Conservation (phyloP, 352 stramenopile genomes). For the Phytophthora pini region DNA sequence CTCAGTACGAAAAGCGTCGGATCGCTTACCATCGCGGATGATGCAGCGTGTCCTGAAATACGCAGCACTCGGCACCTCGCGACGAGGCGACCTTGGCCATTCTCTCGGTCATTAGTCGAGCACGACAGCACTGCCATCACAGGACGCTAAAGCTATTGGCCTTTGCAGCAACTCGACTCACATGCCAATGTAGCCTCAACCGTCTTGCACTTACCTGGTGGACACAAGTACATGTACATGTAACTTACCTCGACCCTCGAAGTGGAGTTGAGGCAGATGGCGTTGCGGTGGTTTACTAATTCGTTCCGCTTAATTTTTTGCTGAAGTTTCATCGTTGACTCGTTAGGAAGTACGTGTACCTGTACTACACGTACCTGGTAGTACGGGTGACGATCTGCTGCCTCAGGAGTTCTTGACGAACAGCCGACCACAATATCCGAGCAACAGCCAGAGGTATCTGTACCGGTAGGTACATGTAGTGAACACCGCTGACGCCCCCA, state of each 20-base stretch:
- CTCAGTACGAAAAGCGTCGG: slow-evolving; percentile 1
- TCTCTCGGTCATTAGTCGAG: slow-evolving; percentile 18
- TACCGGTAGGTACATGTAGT: no score
- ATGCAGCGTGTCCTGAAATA: slow-evolving; percentile 20
- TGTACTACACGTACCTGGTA: neutral
- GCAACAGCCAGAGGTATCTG: no score
- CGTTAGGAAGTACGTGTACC: neutral
- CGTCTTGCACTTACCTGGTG: neutral
- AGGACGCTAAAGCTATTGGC: neutral
- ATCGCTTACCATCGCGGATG: slow-evolving; percentile 11
- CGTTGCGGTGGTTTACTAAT: neutral
- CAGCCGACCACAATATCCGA: neutral
- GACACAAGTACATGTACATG: neutral
- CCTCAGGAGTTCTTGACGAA: slow-evolving; percentile 4
- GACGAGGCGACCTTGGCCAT: slow-evolving; percentile 6
- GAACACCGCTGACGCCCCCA: no score
- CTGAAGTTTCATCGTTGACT: slow-evolving; percentile 3
- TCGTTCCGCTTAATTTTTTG: neutral
- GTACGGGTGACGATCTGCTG: neutral
- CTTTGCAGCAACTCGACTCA: no score
- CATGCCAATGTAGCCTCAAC: neutral
- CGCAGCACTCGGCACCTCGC: slow-evolving; percentile 9
- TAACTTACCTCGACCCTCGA: neutral
- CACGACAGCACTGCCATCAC: slow-evolving; percentile 2
- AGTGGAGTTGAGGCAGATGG: slow-evolving; percentile 8